A percentile compares a stretch with the other conserved stretches of the same genome.
These are phyloP conservation scores for Skeletonema grethae DNA, from an alignment of 108 stramenopile species.

Conservation along the genomic window DNA sequence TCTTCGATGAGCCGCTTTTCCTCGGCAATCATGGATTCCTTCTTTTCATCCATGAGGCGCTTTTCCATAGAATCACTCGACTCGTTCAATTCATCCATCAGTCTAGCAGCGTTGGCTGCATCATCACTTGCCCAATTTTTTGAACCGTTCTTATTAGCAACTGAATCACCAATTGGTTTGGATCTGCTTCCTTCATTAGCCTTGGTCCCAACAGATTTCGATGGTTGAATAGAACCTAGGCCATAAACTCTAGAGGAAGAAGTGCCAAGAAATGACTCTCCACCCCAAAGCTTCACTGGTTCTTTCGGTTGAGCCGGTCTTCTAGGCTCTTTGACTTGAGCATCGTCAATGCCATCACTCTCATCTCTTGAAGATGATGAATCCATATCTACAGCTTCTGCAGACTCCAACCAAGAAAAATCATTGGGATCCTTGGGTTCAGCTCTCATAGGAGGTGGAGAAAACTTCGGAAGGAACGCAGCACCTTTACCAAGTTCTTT, in stretches of 20 bases:
- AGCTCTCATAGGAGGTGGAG: slow-evolving; percentile 1
- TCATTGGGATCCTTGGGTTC: neutral
- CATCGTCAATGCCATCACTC: neutral
- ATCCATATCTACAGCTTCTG: neutral
- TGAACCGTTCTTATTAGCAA: neutral
- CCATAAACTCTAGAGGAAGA: slow-evolving; percentile 7
- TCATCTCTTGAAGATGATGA: neutral
- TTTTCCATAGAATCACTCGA: neutral
- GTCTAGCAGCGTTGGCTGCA: slow-evolving; percentile 2
- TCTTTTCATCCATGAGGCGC: neutral
- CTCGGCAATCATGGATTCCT: neutral
- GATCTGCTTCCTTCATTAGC: neutral
- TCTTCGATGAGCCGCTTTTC: neutral
- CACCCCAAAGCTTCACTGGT: neutral
- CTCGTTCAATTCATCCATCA: neutral
- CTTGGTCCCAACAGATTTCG: neutral
- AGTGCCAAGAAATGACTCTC: slow-evolving; percentile 9
- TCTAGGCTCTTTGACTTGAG: neutral
- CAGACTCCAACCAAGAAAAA: slow-evolving; percentile 1
- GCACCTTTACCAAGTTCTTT: slow-evolving; percentile 10
- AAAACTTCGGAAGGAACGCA: neutral
- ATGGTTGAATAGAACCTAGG: neutral
- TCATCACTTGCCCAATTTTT: neutral
- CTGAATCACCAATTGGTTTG: neutral
- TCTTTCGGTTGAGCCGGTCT: neutral